Evolutionary conservation across 192 early-diverging fungal species (phyloP).

Genomic region (Coemansia sp.): DNA sequence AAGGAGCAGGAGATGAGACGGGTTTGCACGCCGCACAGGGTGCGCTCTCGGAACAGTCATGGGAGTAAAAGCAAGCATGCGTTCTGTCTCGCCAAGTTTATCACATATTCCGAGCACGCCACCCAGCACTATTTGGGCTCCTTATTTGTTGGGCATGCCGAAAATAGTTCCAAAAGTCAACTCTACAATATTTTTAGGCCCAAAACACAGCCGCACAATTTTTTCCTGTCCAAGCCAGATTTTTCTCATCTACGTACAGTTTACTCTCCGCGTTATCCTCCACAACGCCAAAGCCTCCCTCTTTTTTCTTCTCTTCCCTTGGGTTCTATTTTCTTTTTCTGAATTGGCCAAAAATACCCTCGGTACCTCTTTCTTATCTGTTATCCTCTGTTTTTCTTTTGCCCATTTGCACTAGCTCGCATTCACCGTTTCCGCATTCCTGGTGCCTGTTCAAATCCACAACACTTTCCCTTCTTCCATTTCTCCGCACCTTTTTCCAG

Average conservation of each 20-base stretch:
- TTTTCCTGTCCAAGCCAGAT: background rate
- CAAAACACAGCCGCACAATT: background rate
- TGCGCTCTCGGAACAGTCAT: constrained; percentile 3
- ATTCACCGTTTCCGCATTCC: constrained; percentile 1
- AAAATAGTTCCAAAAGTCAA: constrained; percentile 2
- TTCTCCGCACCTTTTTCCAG: background rate
- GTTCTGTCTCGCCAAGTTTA: background rate
- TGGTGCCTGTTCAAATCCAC: background rate
- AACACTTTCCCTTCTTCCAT: background rate
- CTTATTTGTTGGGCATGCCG: constrained; percentile 1
- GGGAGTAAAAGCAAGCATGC: background rate
- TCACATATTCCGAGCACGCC: background rate
- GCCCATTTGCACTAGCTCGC: background rate
- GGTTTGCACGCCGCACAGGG: background rate
- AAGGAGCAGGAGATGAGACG: background rate
- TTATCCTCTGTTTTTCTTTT: background rate
- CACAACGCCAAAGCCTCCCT: background rate
- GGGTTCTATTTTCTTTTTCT: background rate
- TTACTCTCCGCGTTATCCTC: background rate
- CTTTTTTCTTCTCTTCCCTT: background rate
- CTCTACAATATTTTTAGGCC: background rate
- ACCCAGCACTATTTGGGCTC: constrained; percentile 3
- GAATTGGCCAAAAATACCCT: no score
- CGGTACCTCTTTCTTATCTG: no score
- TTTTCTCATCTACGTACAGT: constrained; percentile 4